phyloP scores from a whole-genome alignment of 176 grass and related monocot genomes.

The Alloteropsis semialata region DNA sequence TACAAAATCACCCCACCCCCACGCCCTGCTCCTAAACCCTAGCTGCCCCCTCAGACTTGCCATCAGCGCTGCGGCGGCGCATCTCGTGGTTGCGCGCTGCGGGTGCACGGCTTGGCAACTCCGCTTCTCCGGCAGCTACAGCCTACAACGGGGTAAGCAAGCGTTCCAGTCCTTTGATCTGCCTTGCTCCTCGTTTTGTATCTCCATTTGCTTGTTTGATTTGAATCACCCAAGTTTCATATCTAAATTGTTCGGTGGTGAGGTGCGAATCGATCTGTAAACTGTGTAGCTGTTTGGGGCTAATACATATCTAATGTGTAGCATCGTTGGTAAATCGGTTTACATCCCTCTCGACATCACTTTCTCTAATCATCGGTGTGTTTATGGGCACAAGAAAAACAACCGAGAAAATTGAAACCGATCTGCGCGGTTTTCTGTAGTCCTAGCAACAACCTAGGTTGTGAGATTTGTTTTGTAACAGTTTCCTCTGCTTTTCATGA shows the following conservation, averaged over 20 bases:
- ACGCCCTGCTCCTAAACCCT: neutral
- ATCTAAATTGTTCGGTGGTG: neutral
- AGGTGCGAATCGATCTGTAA: neutral
- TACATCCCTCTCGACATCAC: neutral
- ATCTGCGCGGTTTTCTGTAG: neutral
- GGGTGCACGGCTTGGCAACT: neutral
- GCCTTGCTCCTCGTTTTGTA: neutral
- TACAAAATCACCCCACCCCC: neutral
- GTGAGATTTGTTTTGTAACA: neutral
- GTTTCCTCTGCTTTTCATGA: too few relatives aligned
- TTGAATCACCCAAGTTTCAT: neutral
- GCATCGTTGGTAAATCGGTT: neutral
- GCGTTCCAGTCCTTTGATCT: neutral
- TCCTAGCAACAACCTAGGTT: neutral
- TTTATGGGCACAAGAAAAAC: neutral
- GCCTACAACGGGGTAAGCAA: neutral
- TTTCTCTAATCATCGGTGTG: neutral
- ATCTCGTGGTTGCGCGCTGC: neutral
- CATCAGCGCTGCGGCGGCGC: neutral
- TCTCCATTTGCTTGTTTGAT: neutral
- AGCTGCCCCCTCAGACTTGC: neutral
- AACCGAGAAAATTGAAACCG: neutral
- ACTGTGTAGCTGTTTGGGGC: neutral
- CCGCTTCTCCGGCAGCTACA: neutral
- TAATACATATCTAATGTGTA: neutral